These are phyloP conservation scores for Pseudogymnoascus sp. DNA, from an alignment of 2,329 filamentous ascomycete genomes.

Conservation along the genomic window DNA sequence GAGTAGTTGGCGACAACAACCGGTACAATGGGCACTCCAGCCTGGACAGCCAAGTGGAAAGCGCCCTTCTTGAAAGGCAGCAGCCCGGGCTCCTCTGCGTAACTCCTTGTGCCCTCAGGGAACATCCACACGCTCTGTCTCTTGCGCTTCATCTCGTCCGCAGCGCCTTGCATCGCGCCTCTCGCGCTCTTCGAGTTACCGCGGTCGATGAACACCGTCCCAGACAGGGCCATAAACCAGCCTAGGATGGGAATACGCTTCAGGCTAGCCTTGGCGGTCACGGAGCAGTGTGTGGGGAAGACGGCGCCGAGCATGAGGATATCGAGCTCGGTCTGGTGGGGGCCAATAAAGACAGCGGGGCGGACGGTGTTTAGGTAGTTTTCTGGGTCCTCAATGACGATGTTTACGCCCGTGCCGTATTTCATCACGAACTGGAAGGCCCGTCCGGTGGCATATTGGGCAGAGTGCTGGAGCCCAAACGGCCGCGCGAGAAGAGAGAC, in stretches of 20 bases:
- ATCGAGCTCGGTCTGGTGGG: slow-evolving; percentile 95
- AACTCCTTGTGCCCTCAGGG: slow-evolving; percentile 87
- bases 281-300: slow-evolving; percentile 84
- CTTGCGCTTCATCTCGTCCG: slow-evolving; percentile 64
- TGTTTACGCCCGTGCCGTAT: slow-evolving; percentile 65
- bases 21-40: slow-evolving; percentile 85
- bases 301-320: slow-evolving; percentile 82
- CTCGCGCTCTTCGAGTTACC: slow-evolving; percentile 74
- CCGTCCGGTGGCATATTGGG: slow-evolving; percentile 78
- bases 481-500: slow-evolving; percentile 64
- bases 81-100: slow-evolving; percentile 69
- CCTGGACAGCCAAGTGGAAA: slow-evolving; percentile 91
- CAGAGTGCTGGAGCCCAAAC: slow-evolving; percentile 62
- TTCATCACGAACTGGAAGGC: slow-evolving; percentile 74
- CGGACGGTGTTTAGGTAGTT: slow-evolving; percentile 47
- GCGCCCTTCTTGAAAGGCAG: slow-evolving; percentile 99
- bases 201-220: slow-evolving; percentile 92
- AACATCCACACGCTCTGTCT: slow-evolving; percentile 78
- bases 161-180: slow-evolving; percentile 76
- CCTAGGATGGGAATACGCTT: slow-evolving; percentile 76
- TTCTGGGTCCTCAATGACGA: slow-evolving; percentile 62
- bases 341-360: slow-evolving; percentile 85
- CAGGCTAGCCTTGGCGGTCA: slow-evolving; percentile 84
- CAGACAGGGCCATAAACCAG: slow-evolving; percentile 86
- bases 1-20: slow-evolving; percentile 75